A percentile compares a stretch with the other conserved stretches of the same genome.
These are phyloP conservation scores for Akanthomyces muscarius DNA, from an alignment of 2,329 filamentous ascomycete genomes.

Conservation along the genomic window DNA sequence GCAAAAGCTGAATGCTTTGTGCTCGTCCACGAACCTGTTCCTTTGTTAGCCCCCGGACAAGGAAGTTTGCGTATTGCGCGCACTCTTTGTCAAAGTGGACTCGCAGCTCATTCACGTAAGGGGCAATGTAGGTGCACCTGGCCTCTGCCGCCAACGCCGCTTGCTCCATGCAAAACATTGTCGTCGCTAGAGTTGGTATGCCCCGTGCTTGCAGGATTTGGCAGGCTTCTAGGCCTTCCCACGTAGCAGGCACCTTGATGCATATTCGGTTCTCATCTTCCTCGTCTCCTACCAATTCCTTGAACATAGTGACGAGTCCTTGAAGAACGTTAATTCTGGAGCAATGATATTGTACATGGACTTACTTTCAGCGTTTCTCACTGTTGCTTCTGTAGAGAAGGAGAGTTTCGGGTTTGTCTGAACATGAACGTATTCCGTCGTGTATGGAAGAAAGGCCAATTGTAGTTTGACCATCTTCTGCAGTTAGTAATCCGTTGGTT, in stretches of 20 bases:
- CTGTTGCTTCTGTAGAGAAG: conserved; percentile 45
- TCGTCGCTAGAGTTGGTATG: conserved; percentile 59
- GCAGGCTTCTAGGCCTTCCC: conserved; percentile 60
- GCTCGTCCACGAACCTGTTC: conserved; percentile 43
- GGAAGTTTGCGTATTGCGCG: conserved; percentile 18
- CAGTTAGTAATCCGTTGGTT: neutral
- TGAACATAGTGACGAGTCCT: neutral
- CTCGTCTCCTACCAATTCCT: neutral
- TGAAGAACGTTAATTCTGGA: neutral
- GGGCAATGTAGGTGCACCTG: conserved; percentile 58
- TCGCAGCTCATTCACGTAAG: conserved; percentile 62
- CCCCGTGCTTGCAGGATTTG: conserved; percentile 47
- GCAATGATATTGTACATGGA: no score
- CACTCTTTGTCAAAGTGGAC: conserved; percentile 55
- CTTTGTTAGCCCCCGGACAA: conserved; percentile 8
- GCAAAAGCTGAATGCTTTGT: conserved; percentile 48
- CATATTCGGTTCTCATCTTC: conserved; percentile 43
- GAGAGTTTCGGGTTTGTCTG: conserved; percentile 56
- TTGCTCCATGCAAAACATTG: conserved; percentile 59
- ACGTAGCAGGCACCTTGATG: conserved; percentile 61
- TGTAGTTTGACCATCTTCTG: neutral
- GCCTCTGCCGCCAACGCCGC: conserved; percentile 54
- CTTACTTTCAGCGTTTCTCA: conserved; percentile 34
- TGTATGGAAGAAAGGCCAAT: conserved; percentile 36
- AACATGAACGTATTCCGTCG: conserved; percentile 53